Evolutionary conservation across 139 green algal species (phyloP), one percentile per base, ranked within the genome.

Genomic region (Picochlorum sp.): DNA sequence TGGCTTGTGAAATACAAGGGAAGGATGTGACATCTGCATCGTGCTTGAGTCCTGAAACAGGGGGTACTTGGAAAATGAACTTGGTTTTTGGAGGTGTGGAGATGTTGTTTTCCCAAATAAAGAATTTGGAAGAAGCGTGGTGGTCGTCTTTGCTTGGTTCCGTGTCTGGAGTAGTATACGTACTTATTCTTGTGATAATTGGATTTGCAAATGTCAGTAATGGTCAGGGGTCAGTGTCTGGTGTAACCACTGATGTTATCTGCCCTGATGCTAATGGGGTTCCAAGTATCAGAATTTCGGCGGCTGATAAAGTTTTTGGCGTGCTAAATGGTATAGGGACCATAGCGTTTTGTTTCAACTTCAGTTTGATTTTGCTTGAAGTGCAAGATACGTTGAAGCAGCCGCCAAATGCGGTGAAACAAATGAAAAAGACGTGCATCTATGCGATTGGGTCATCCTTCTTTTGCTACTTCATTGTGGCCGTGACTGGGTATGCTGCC

Each of bases 401-500:
- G 50, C 69, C 69, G 2, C 69, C 69, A 6, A 57, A 59, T 14
- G 45, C 58, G 12, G 29, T 26, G 25, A 16, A 56, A 8, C 68
- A 50, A 39, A 77, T 77, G 69, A 45, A 51, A 7, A 51, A 41
- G 14, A 59, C 69, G 25, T 47, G 68, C 9, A 33, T 47, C 41
- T 47, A 26, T 20, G 41, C 68, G 33, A 49, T 75, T 45, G 32
- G 49, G 20, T 28, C 30, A 28, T 39, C 69, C 10, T 41, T 67
- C 25, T 32, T 75, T 24, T 70, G 71, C 39, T 77, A 77, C 51
- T 26, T 75, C 12, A 24, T 43, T 32, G 53, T 77, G 32, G 64
- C 65, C 14, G 44, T 74, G 26, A 41, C 51, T 18, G 69, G 69
- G 18, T 75, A 77, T 58, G 12, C 56, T 33, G 69, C 69, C 2